These are phyloP conservation scores for Penicillium polonicum DNA, from an alignment of 2,329 filamentous ascomycete species.

Conservation along the genomic window DNA sequence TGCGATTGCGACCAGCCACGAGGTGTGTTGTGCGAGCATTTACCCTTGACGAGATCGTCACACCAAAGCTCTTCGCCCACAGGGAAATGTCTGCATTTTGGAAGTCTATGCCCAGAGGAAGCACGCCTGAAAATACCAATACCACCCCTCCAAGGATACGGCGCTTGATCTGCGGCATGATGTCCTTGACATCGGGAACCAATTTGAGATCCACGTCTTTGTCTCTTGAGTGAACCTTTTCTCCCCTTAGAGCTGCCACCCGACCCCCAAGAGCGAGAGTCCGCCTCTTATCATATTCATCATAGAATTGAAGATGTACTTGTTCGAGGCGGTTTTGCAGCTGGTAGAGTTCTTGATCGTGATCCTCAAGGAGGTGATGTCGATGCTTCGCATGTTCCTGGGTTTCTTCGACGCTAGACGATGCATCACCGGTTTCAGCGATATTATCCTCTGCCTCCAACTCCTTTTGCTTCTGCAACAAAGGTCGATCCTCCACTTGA, in stretches of 20 bases:
- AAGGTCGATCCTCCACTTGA: slow-evolving; percentile 81
- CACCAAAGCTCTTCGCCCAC: slow-evolving; percentile 85
- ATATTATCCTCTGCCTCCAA: slow-evolving; percentile 80
- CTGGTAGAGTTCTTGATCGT: slow-evolving; percentile 77
- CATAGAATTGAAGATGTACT: slow-evolving; percentile 78
- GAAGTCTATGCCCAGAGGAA: slow-evolving; percentile 77
- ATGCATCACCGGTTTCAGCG: slow-evolving; percentile 53
- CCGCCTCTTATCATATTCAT: slow-evolving; percentile 67
- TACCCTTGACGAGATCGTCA: slow-evolving; percentile 51
- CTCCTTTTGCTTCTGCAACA: slow-evolving; percentile 88
- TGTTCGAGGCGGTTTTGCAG: slow-evolving; percentile 73
- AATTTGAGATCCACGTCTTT: slow-evolving; percentile 54
- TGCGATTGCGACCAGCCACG: slow-evolving; percentile 63
- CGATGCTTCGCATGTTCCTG: slow-evolving; percentile 47
- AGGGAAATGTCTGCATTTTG: slow-evolving; percentile 81
- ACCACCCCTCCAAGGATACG: slow-evolving; percentile 71
- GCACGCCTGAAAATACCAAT: slow-evolving; percentile 86
- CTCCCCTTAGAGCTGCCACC: slow-evolving; percentile 52
- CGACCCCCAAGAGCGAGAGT: slow-evolving; percentile 46
- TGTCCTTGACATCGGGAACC: slow-evolving; percentile 79
- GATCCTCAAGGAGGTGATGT: slow-evolving; percentile 81
- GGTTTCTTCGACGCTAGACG: slow-evolving; percentile 41
- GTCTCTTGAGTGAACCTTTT: slow-evolving; percentile 44
- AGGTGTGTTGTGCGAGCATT: slow-evolving; percentile 51
- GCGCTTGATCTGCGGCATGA: slow-evolving; percentile 80